These are phyloP conservation scores for Verbascum thapsus DNA, from an alignment of 257 asterid genomes.

Conservation along the genomic window DNA sequence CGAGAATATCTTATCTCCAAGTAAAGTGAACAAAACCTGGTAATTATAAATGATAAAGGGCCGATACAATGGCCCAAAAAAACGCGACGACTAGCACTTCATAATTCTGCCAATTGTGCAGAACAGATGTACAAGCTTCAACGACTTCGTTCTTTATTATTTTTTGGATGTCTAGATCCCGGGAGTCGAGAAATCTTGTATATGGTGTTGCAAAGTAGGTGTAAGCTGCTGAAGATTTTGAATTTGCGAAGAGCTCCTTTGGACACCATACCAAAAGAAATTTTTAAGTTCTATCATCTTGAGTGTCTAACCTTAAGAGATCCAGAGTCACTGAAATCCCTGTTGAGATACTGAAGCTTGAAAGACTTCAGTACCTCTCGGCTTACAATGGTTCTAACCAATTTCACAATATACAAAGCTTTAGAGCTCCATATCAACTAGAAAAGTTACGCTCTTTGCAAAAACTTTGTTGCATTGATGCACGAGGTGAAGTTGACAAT, in stretches of 20 bases:
- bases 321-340: conserved; percentile 23
- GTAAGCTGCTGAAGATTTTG: conserved; percentile 19
- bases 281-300: conserved; percentile 29
- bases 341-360: conserved; percentile 22
- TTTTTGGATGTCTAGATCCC: too few species aligned
- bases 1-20: conserved; percentile 14
- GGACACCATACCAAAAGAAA: conserved; percentile 23
- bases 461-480: conserved; percentile 5
- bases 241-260: conserved; percentile 5
- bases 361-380: conserved; percentile 22
- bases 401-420: background rate
- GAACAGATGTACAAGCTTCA: too few species aligned
- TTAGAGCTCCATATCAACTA: background rate
- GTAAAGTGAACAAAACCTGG: too few species aligned
- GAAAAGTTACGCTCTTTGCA: conserved; percentile 6
- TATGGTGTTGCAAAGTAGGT: background rate
- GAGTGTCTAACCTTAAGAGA: background rate
- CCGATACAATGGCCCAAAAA: too few species aligned
- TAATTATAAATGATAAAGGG: too few species aligned
- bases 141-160: conserved; percentile 23
- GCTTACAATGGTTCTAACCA: background rate
- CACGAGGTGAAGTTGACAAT: background rate
- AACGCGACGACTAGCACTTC: too few species aligned
- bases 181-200: background rate
- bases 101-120: too few species aligned